phyloP scores from a whole-genome alignment of 495 filamentous ascomycete genomes.

The Arthonia radiata region DNA sequence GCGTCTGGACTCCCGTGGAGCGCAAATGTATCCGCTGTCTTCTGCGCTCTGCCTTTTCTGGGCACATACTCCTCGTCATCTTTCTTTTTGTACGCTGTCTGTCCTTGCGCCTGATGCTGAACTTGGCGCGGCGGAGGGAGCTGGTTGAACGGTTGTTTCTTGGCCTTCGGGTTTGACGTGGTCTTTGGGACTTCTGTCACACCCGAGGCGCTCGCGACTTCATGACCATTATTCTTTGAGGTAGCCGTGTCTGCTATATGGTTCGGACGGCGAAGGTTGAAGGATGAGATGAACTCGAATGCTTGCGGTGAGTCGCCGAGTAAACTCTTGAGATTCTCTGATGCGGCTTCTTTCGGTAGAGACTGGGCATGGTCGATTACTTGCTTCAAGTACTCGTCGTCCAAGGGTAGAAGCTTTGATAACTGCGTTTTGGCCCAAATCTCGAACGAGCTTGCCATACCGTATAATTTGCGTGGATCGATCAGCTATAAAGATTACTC shows the following conservation, averaged over 20 bases:
- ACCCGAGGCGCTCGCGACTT: conserved; percentile 8
- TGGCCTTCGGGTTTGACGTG: conserved; percentile 17
- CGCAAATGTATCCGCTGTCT: conserved; percentile 12
- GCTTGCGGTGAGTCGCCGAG: conserved; percentile 68
- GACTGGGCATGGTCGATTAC: conserved; percentile 55
- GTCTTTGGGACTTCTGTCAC: conserved; percentile 10
- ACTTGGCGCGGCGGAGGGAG: conserved; percentile 30
- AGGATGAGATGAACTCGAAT: conserved; percentile 76
- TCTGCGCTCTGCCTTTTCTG: conserved; percentile 13
- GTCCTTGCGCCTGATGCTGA: conserved; percentile 30
- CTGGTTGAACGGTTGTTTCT: conserved; percentile 28
- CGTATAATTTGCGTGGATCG: no score
- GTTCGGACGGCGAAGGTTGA: conserved; percentile 47
- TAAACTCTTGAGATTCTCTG: conserved; percentile 64
- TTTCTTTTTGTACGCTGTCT: conserved; percentile 35
- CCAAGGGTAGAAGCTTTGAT: conserved; percentile 52
- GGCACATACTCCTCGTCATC: conserved; percentile 39
- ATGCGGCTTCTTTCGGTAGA: conserved; percentile 46
- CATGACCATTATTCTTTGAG: conserved; percentile 5
- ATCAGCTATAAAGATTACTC: no score
- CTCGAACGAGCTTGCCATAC: no score
- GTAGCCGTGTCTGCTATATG: conserved; percentile 2
- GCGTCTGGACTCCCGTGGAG: conserved; percentile 15
- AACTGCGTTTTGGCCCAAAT: conserved; percentile 43
- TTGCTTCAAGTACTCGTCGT: conserved; percentile 59